Evolutionary conservation across 2,329 filamentous ascomycete species (phyloP).

Genomic region (Scedosporium boydii): DNA sequence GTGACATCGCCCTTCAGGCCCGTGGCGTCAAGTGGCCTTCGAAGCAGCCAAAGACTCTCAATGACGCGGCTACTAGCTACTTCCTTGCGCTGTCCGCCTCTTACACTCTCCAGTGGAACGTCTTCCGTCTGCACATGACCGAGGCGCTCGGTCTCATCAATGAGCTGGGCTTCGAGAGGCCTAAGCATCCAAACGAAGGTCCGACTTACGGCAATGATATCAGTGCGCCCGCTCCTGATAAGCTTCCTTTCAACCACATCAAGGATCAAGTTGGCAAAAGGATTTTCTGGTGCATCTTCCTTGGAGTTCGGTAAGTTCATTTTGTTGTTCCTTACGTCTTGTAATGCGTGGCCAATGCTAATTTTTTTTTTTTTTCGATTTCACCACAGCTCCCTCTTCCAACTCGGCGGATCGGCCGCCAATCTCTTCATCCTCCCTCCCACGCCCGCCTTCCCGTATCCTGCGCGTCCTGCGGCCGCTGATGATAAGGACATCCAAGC

Average conservation of each 20-base stretch:
- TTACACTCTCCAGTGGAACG: constrained; percentile 59
- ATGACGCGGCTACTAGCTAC: constrained; percentile 63
- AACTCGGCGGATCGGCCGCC: constrained; percentile 62
- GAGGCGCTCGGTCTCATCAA: constrained; percentile 62
- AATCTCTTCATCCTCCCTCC: constrained; percentile 69
- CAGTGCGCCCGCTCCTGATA: constrained; percentile 23
- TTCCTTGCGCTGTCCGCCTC: constrained; percentile 58
- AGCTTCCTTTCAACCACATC: constrained; percentile 53
- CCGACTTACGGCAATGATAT: constrained; percentile 30
- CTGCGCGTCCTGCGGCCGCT: constrained; percentile 69
- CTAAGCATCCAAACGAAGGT: constrained; percentile 31
- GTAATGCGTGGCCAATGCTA: neutral
- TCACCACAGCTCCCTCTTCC: constrained; percentile 56
- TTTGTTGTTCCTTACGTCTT: neutral
- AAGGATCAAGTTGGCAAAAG: constrained; percentile 65
- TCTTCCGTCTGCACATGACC: constrained; percentile 62
- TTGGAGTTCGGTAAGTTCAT: constrained; percentile 52
- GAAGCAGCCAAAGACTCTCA: constrained; percentile 37
- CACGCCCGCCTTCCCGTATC: constrained; percentile 66
- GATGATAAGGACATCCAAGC: constrained; percentile 75
- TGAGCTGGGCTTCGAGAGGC: constrained; percentile 55
- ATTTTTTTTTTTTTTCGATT: neutral
- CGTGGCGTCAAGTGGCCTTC: constrained; percentile 45
- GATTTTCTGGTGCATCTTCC: constrained; percentile 77
- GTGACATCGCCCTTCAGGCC: constrained; percentile 57